phyloP scores from a whole-genome alignment of 169 alveolate genomes.

The Amoebophrya sp. region DNA sequence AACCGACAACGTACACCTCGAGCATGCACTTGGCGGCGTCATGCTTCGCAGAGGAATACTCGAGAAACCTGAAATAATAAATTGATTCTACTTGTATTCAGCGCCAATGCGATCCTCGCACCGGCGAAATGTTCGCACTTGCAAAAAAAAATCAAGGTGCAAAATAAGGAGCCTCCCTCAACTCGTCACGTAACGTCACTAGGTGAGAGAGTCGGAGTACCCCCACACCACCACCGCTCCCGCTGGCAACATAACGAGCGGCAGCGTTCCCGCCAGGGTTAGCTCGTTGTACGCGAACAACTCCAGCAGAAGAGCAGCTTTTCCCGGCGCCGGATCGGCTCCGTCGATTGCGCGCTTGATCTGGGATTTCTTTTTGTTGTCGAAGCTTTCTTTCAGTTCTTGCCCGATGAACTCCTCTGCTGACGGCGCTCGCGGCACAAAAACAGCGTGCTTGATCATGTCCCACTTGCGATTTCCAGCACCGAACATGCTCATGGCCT shows the following conservation, averaged over 20 bases:
- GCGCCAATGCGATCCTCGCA: too few species aligned
- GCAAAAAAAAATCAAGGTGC: too few species aligned
- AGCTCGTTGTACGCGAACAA: not conserved
- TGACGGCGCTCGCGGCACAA: not conserved
- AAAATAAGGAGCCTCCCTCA: too few species aligned
- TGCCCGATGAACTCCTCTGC: not conserved
- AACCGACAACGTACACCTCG: not conserved
- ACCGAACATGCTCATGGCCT: not conserved
- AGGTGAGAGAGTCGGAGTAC: not conserved
- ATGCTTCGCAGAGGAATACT: not conserved
- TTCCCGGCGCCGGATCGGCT: not conserved
- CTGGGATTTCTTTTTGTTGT: not conserved
- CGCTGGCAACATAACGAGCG: not conserved
- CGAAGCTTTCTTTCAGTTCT: not conserved
- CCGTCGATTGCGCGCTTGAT: not conserved
- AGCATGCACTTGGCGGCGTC: conserved; percentile 1
- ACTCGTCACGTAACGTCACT: too few species aligned
- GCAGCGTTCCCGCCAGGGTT: not conserved
- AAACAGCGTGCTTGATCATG: not conserved
- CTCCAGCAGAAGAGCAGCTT: not conserved
- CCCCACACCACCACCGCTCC: not conserved
- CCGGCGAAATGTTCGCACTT: too few species aligned
- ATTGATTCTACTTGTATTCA: too few species aligned
- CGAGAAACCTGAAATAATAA: not conserved
- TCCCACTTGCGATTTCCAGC: not conserved